Evolutionary conservation across 352 stramenopile genomes (phyloP), one percentile per base, ranked within the genome.

Genomic region (Pythium sp.): DNA sequence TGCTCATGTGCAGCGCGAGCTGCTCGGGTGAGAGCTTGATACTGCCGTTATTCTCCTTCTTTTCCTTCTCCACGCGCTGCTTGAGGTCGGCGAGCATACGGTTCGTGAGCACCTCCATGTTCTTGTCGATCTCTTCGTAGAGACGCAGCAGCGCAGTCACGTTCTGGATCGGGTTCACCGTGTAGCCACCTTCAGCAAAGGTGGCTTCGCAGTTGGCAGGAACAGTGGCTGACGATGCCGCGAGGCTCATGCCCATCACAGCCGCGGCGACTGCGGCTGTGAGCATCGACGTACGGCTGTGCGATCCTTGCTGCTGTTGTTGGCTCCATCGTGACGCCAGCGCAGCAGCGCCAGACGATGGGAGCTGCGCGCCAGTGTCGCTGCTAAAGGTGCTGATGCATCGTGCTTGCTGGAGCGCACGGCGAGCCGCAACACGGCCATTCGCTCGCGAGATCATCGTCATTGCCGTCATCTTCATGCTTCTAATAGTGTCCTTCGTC

Each of bases 101-200:
- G 26, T 76, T 81, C n/a, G 80, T 76, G 20, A 91, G 82, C 49
- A 92, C 80, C 55, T 80, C 84, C 86, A 93, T 93, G 75, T 93
- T 93, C 72, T 89, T 79, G 75, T 93, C 86, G 67, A 93, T 93
- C 72, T 93, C 80, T 24, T 91, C 83, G 71, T 93, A 93, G 61
- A 93, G 72, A 30, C 78, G 80, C 60, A 93, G 76, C 64, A 93
- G 71, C 61, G 81, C 77, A 56, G 78, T 75, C 30, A 92, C 82
- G 46, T 92, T 79, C 71, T 91, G 83, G 69, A 93, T 88, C 55
- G 83, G 82, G 65, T 89, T 93, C 58, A 78, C 82, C 9, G 57
- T 75, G 66, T 88, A 87, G 0, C 68, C 76, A 8, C 72, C 72
- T 61, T 78, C 62, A 1, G 38, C 62, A 3, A 64, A 14, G 11